Percentiles rank a stretch among this genome's conserved stretches.
Evolutionary conservation across 495 filamentous ascomycete genomes (phyloP).

Genomic region (Penicillium alfredii): DNA sequence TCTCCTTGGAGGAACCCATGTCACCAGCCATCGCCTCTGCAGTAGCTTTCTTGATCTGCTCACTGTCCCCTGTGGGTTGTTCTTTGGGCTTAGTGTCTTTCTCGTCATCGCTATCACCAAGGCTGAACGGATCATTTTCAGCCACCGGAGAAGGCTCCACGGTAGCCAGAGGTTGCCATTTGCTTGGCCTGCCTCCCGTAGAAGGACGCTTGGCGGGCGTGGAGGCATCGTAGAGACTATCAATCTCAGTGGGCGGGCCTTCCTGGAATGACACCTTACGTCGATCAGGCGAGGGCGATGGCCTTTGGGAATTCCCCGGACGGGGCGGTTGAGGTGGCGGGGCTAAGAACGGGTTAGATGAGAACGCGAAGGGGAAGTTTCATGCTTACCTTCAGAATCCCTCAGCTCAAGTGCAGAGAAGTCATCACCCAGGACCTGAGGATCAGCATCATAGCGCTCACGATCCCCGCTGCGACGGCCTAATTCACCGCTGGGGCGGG

Average conservation of each 20-base stretch:
- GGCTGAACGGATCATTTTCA: slow-evolving; percentile 92
- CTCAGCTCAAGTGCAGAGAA: slow-evolving; percentile 84
- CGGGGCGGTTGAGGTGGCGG: slow-evolving; percentile 52
- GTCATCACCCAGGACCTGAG: slow-evolving; percentile 80
- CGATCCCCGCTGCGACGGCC: slow-evolving; percentile 71
- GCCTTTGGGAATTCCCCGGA: slow-evolving; percentile 66
- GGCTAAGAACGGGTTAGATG: slow-evolving; percentile 30
- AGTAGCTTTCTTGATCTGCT: slow-evolving; percentile 65
- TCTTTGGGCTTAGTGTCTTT: slow-evolving; percentile 69
- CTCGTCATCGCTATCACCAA: slow-evolving; percentile 95
- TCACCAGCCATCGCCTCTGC: slow-evolving; percentile 47
- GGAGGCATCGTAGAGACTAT: slow-evolving; percentile 65
- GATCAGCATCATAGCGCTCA: slow-evolving; percentile 93
- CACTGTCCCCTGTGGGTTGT: slow-evolving; percentile 54
- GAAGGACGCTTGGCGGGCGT: slow-evolving; percentile 42
- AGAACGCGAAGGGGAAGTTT: slow-evolving; percentile 10
- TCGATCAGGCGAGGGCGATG: slow-evolving; percentile 55
- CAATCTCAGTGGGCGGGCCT: slow-evolving; percentile 65
- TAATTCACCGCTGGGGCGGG: slow-evolving; percentile 52
- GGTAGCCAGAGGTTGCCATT: slow-evolving; percentile 91
- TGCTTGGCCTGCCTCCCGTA: slow-evolving; percentile 62
- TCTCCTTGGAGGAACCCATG: slow-evolving; percentile 20
- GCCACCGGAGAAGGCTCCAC: slow-evolving; percentile 82
- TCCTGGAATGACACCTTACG: slow-evolving; percentile 79
- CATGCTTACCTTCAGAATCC: slow-evolving; percentile 59